A percentile compares a stretch with the other conserved stretches of the same genome.
phyloP scores from a whole-genome alignment of 2,329 filamentous ascomycete genomes.

The Xylaria sp. region DNA sequence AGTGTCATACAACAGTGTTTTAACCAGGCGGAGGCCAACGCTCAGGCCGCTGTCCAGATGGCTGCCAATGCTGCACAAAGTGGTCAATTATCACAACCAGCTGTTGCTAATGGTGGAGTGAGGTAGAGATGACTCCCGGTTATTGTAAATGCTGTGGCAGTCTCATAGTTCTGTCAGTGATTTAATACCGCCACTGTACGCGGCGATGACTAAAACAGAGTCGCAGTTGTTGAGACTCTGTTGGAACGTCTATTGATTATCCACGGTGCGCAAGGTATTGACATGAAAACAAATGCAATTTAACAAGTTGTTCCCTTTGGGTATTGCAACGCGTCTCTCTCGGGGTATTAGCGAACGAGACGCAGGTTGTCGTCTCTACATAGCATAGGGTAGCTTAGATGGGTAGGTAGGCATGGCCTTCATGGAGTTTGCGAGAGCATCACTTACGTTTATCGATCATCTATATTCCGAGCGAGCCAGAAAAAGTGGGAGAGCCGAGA shows the following conservation, averaged over 20 bases:
- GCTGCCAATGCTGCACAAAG: conserved; percentile 31
- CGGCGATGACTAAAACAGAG: conserved; percentile 6
- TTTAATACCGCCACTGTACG: background rate
- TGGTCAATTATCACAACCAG: conserved; percentile 25
- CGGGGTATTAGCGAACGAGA: conserved; percentile 16
- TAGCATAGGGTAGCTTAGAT: conserved; percentile 36
- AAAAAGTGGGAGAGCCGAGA: conserved; percentile 6
- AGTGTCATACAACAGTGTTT: conserved; percentile 41
- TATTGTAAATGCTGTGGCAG: background rate
- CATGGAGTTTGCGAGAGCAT: conserved; percentile 27
- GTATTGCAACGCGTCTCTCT: conserved; percentile 22
- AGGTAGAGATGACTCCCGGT: conserved; percentile 31
- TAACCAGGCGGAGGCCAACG: conserved; percentile 43
- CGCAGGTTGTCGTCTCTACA: conserved; percentile 17
- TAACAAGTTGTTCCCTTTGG: conserved; percentile 29
- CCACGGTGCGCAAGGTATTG: conserved; percentile 19
- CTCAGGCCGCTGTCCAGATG: conserved; percentile 39
- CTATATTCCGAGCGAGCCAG: conserved; percentile 19
- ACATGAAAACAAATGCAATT: conserved; percentile 20
- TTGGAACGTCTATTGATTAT: conserved; percentile 12
- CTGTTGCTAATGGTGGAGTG: conserved; percentile 38
- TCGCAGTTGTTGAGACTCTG: conserved; percentile 10
- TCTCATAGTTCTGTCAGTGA: background rate
- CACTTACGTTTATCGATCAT: conserved; percentile 22
- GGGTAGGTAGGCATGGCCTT: conserved; percentile 28